These are phyloP conservation scores for Lathyrus aphaca DNA, from an alignment of 306 rosid species.

Conservation along the genomic window DNA sequence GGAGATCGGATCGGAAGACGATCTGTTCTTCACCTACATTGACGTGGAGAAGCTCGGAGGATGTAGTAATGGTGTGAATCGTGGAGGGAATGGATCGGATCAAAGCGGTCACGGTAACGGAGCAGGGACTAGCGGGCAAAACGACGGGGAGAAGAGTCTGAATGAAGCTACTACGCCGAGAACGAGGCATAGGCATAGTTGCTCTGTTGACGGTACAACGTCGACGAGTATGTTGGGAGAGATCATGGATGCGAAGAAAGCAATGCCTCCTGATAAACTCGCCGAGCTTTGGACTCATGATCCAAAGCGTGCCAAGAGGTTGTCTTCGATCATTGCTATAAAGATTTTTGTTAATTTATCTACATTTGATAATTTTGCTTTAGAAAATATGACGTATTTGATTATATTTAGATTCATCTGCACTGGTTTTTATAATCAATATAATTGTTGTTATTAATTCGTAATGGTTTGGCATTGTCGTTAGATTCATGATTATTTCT, in stretches of 20 bases:
- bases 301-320: slow-evolving; percentile 99
- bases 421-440: neutral
- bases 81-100: slow-evolving; percentile 54
- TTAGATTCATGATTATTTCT: neutral
- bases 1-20: slow-evolving; percentile 97
- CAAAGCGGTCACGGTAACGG: slow-evolving; percentile 51
- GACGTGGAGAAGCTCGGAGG: slow-evolving; percentile 83
- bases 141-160: slow-evolving; percentile 64
- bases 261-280: slow-evolving; percentile 99
- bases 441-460: neutral
- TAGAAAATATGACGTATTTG: neutral
- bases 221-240: slow-evolving; percentile 83
- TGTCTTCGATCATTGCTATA: slow-evolving; percentile 25
- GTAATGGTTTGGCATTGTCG: neutral
- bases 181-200: slow-evolving; percentile 75
- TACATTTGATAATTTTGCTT: slow-evolving; percentile 26
- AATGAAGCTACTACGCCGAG: slow-evolving; percentile 29
- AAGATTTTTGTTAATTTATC: neutral
- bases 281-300: slow-evolving; percentile 97
- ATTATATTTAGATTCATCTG: slow-evolving; percentile 5
- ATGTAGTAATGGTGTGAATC: slow-evolving; percentile 28
- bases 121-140: slow-evolving; percentile 41
- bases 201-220: slow-evolving; percentile 79
- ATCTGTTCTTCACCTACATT: slow-evolving; percentile 94
- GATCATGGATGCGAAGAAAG: slow-evolving; percentile 96